Percentiles rank a stretch among this genome's conserved stretches.
These are phyloP conservation scores for Mangifera indica DNA, from an alignment of 345 rosid genomes.

Conservation along the genomic window DNA sequence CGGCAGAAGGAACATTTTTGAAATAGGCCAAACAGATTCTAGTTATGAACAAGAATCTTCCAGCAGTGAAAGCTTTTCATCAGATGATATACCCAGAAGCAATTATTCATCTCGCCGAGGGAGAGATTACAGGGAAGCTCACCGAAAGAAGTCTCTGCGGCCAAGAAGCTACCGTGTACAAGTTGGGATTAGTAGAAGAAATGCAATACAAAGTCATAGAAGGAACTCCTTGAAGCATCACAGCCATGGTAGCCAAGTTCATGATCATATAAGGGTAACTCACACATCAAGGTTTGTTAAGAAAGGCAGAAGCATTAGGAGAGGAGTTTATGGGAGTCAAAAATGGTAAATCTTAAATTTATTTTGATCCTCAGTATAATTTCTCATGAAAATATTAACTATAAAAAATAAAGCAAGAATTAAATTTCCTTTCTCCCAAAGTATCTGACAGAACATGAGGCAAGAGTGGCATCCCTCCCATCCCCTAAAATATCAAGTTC, in stretches of 20 bases:
- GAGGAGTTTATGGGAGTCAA: conserved; percentile 9
- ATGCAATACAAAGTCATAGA: conserved; percentile 19
- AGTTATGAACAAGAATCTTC: no score
- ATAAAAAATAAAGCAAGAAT: no score
- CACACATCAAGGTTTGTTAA: conserved; percentile 42
- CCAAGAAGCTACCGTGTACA: conserved; percentile 41
- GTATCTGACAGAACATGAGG: not conserved
- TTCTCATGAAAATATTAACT: no score
- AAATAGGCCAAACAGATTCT: not conserved
- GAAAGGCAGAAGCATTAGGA: conserved; percentile 29
- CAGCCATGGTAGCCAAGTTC: conserved; percentile 21
- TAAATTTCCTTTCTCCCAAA: not conserved
- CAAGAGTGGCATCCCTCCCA: not conserved
- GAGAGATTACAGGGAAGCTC: conserved; percentile 31
- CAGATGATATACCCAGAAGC: not conserved
- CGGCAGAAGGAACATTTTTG: conserved; percentile 18
- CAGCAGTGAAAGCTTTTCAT: conserved; percentile 21
- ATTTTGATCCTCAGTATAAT: no score
- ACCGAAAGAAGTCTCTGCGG: conserved; percentile 41
- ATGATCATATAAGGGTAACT: conserved; percentile 36
- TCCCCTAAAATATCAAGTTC: not conserved
- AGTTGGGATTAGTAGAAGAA: conserved; percentile 37
- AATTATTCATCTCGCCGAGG: conserved; percentile 4
- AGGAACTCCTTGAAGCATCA: conserved; percentile 19
- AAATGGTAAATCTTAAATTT: not conserved